A percentile compares a stretch with the other conserved stretches of the same genome.
phyloP scores from a whole-genome alignment of 176 grass and related monocot species.

The maize (Zea mays) region DNA sequence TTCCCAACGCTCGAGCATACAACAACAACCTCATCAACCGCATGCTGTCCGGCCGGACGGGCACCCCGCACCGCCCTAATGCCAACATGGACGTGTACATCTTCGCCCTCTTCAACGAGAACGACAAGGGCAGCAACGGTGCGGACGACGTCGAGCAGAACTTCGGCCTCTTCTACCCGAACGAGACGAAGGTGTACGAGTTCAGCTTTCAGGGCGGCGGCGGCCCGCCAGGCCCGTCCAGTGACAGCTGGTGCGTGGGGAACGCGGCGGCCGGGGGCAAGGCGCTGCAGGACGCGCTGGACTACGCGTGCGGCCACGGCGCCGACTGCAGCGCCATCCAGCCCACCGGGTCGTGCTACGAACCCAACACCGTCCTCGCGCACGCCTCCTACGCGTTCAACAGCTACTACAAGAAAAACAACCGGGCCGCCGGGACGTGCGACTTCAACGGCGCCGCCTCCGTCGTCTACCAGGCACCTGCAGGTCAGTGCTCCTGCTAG shows the following conservation, averaged over 20 bases:
- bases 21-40: conserved; percentile 43
- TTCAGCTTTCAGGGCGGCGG: conserved; percentile 25
- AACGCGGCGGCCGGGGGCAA: background rate
- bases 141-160: conserved; percentile 34
- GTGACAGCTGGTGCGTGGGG: background rate
- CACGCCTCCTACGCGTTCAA: conserved; percentile 48
- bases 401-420: conserved; percentile 36
- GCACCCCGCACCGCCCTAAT: conserved; percentile 45
- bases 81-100: conserved; percentile 60
- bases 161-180: conserved; percentile 68
- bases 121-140: conserved; percentile 37
- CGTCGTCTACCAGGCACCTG: background rate
- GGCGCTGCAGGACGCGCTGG: background rate
- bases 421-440: background rate
- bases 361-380: conserved; percentile 32
- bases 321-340: conserved; percentile 8
- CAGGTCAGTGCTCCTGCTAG: too few relatives aligned
- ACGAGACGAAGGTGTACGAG: conserved; percentile 50
- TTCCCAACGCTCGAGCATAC: conserved; percentile 49
- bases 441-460: conserved; percentile 40
- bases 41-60: conserved; percentile 44
- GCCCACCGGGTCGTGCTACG: conserved; percentile 39
- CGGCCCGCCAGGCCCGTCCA: background rate
- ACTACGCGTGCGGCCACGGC: conserved; percentile 4
- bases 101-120: conserved; percentile 76